Evolutionary conservation across 192 early-diverging fungal species (phyloP).

Genomic region (Paraglomus brasilianum): DNA sequence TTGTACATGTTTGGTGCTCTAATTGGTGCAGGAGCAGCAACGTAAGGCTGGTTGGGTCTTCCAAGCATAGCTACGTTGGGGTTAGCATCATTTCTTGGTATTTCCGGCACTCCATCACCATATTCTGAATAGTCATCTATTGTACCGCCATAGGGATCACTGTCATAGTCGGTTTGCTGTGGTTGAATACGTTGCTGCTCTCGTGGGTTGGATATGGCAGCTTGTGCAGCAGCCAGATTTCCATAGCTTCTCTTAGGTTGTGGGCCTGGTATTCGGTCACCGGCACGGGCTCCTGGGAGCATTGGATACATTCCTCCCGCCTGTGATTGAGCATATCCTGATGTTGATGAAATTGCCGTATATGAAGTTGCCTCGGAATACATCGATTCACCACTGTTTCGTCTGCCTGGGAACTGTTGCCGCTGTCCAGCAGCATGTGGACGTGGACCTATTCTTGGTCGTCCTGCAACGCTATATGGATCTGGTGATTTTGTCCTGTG

Average conservation of each 20-base stretch:
- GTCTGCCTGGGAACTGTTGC: background rate
- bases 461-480: background rate
- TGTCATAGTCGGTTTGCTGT: no score
- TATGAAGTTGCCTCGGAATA: background rate
- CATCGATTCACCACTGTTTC: background rate
- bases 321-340: background rate
- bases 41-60: no score
- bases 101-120: no score
- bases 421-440: slow-evolving; percentile 9
- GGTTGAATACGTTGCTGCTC: no score
- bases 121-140: no score
- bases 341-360: background rate
- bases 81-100: no score
- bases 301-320: background rate
- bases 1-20: no score
- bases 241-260: background rate
- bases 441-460: background rate
- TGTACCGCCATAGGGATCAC: no score
- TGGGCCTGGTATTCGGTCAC: background rate
- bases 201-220: background rate
- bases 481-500: background rate
- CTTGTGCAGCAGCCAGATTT: background rate
- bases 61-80: no score
- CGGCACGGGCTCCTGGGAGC: background rate
- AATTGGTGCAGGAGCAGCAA: no score